Conservation (phyloP, 495 filamentous ascomycete genomes). For the Trichoderma virens region DNA sequence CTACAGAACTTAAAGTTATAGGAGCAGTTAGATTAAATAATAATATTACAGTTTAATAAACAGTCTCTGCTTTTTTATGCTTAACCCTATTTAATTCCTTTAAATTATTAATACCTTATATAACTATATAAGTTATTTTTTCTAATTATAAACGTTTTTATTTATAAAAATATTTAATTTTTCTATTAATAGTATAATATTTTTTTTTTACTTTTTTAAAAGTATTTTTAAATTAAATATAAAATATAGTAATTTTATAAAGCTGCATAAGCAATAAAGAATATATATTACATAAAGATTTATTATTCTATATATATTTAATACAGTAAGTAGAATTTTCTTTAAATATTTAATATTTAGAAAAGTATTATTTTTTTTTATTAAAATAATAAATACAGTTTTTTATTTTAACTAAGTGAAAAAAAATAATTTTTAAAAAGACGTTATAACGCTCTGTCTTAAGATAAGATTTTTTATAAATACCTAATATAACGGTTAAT, state of each 20-base stretch:
- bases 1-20: neutral
- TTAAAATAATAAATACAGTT: neutral
- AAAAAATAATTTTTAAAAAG: neutral
- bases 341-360: neutral
- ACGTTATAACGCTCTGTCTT: neutral
- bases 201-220: neutral
- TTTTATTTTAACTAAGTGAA: neutral
- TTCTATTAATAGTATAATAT: neutral
- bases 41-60: neutral
- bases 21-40: neutral
- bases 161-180: neutral
- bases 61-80: neutral
- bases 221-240: neutral
- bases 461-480: neutral
- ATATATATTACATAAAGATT: neutral
- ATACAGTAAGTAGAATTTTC: neutral
- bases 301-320: neutral
- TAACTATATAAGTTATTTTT: neutral
- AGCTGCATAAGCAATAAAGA: neutral
- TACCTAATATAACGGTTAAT: neutral
- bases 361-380: neutral
- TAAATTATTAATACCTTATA: neutral
- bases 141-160: neutral
- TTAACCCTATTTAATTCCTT: neutral
- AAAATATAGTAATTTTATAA: neutral